Evolutionary conservation across 208 protist genomes (phyloP).

Genomic region (Endotrypanum monterogeii): DNA sequence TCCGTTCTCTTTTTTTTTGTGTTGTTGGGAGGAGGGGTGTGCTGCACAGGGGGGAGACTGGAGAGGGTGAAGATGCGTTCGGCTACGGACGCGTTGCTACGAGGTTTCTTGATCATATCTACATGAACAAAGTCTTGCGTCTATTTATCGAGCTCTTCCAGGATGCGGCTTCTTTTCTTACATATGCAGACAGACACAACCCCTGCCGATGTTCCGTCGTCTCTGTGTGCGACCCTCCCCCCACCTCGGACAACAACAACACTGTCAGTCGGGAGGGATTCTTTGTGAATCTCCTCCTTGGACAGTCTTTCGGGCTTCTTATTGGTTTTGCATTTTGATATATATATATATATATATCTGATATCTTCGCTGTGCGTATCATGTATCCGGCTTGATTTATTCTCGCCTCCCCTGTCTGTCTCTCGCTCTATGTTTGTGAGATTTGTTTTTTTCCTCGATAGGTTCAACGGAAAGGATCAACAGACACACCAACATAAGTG

Average conservation of each 20-base stretch:
- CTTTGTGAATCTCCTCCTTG: slow-evolving; percentile 6
- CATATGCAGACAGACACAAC: no score
- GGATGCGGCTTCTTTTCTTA: neutral
- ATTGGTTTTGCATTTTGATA: no score
- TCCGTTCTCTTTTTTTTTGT: neutral
- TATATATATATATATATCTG: no score
- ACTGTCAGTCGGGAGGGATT: neutral
- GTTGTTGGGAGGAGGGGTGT: neutral
- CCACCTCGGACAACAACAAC: no score
- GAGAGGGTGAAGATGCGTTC: neutral
- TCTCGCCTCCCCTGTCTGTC: neutral
- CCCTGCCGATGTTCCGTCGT: neutral
- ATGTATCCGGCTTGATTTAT: slow-evolving; percentile 5
- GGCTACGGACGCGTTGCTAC: neutral
- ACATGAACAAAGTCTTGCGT: neutral
- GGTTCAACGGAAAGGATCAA: neutral
- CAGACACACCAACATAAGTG: neutral
- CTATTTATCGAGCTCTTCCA: neutral
- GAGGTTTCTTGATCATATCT: neutral
- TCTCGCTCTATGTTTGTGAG: neutral
- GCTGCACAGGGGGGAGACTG: neutral
- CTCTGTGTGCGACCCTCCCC: neutral
- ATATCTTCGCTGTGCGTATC: neutral
- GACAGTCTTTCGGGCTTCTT: neutral
- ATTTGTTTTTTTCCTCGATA: neutral